Evolutionary conservation across 345 rosid species (phyloP), one percentile per base, ranked within the genome.

Genomic region (Corchorus capsularis): DNA sequence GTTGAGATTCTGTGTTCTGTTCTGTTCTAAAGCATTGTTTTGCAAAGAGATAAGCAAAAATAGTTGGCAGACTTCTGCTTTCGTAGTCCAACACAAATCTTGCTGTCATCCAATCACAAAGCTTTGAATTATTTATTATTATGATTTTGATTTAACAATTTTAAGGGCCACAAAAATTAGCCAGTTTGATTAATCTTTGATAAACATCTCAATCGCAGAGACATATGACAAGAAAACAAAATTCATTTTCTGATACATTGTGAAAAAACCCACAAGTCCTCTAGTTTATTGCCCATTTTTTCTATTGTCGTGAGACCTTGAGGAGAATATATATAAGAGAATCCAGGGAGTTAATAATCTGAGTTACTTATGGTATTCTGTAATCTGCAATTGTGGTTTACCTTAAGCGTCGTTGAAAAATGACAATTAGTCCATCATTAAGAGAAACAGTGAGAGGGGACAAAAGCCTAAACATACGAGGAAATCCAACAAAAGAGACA

Each of bases 81-180:
- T 47, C 8, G n/a, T 47, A 9, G 10, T 68, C 59, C 72, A 69
- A 69, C 59, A 34, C 72, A 32, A 34, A 32, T 50, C 22, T 69
- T 50, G 72, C 59, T 69, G 72, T 69, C 72, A 69, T 69, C 72
- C 72, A 50, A 2, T 4, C 45, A 32, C 59, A 32, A 27, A 8
- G 59, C 50, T 69, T 27, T 69, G 45, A 69, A 8, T 27, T 27
- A 27, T 27, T 27, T 27, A 27, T 27, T 27, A 27, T 27, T 27
- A 27, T 69, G 45, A 69, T 32, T 45, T 69, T 69, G 73, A 69
- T 69, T 69, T 69, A 69, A 69, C 72, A 69, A 49, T 4, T 15
- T 15, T 1, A 55, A 50, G 72, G 59, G 59, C 71, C 71, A 22
- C 37, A 8, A 5, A 27, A 22, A n/a, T 65, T 4, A 39, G 39